Evolutionary conservation across 805 yeast genomes (phyloP), one percentile per base, ranked within the genome.

Genomic region (Starmerella cellae): DNA sequence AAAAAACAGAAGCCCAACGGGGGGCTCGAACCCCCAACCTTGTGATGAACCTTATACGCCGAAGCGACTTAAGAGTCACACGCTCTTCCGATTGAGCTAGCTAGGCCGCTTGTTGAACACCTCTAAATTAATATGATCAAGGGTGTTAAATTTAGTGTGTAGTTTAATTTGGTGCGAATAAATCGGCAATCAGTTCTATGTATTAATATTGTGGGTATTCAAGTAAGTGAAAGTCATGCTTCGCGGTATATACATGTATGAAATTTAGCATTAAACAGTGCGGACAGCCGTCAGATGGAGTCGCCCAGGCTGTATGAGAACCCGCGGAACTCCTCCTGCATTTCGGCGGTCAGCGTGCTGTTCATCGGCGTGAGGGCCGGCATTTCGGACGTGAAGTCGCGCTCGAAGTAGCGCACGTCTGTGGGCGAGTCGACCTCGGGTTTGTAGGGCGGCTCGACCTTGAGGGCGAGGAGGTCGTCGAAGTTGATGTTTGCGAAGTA

Each of bases 311-410:
- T 49, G 61, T 85, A 88, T 2, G 96, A 84, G 65, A 91, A 91
- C 3, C 98, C 98, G 54, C 97, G 76, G 73, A 91, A 91, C 65
- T 84, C 93, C 56, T 91, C 96, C 68, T 91, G 98, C 75, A 81
- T 79, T 22, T 78, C 74, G 2, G 91, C 75, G 13, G 91, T 79
- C 55, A 91, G 68, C 5, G 82, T 77, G 24, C 94, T 79, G 47
- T 84, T 88, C 38, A 91, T 87, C 2, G 98, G 98, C 1, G 98
- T 91, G 61, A 88, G 70, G 39, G 94, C 79, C 28, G 97, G 95
- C 28, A 91, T 80, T 56, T 91, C 96, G 0, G 85, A 75, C 0
- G 98, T 91, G 59, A 91, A 91, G 60, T 85, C 95, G 55, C 79
- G 81, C 63, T 91, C 98, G 58, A 91, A 91, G 65, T 84, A 84